phyloP scores from a whole-genome alignment of 805 yeast genomes.

The Tetrapisispora arboricola region DNA sequence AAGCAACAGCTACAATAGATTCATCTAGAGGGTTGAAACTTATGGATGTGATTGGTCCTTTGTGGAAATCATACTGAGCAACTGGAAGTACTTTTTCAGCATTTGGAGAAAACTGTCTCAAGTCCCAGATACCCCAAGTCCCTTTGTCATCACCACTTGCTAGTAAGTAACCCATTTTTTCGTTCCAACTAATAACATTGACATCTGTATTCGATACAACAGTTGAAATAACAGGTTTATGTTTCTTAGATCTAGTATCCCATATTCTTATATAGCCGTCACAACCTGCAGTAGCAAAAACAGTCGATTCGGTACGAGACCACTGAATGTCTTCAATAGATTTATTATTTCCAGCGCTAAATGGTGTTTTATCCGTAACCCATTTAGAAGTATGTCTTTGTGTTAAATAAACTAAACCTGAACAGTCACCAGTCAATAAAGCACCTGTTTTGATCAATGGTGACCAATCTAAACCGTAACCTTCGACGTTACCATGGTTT shows the following conservation, averaged over 20 bases:
- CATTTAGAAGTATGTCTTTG: constrained; percentile 67
- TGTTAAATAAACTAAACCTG: constrained; percentile 75
- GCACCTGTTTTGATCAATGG: constrained; percentile 74
- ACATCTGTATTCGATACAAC: constrained; percentile 75
- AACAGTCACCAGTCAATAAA: constrained; percentile 76
- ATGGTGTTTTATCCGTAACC: constrained; percentile 80
- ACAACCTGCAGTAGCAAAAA: constrained; percentile 88
- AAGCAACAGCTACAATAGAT: constrained; percentile 88
- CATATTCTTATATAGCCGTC: constrained; percentile 84
- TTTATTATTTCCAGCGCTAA: constrained; percentile 45
- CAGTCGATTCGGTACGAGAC: constrained; percentile 87
- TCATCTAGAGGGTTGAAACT: constrained; percentile 94
- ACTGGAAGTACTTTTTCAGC: constrained; percentile 54
- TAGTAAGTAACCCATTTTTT: constrained; percentile 70
- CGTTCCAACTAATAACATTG: constrained; percentile 94
- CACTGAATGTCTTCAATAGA: constrained; percentile 97
- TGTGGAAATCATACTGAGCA: constrained; percentile 91
- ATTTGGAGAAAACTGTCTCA: constrained; percentile 66
- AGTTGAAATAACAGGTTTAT: constrained; percentile 80
- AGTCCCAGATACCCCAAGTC: constrained; percentile 95
- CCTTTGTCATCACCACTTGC: constrained; percentile 98
- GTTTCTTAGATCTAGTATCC: constrained; percentile 93
- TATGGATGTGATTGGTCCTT: constrained; percentile 84
- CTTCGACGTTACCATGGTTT: constrained; percentile 90
- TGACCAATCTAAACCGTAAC: constrained; percentile 96